Base-by-base conservation (phyloP, 2,329 filamentous ascomycete genomes). In the Blastomyces silverae region DNA sequence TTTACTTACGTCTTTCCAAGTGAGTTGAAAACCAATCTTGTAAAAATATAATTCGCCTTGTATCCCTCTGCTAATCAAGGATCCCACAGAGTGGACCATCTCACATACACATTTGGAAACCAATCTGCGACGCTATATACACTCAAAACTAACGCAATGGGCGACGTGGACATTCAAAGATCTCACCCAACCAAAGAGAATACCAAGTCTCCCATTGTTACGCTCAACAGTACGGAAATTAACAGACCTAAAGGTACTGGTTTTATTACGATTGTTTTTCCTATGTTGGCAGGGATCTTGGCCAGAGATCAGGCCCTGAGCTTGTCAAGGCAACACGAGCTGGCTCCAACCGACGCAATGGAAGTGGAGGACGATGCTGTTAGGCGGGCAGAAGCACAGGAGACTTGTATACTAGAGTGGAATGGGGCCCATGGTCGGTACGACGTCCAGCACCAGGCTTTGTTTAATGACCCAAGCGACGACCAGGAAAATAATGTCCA, bases 261-360 rank as follows among this genome's bases (percentile, higher is more conserved):
- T 3, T 74, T 81, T 11, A 73, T 81, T 1, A 74, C 79, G 0
- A 73, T 76, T 34, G 73, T 82, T 55, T 81, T 81, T 67, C 80
- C 80, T n/a, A 78, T 79, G 60, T 70, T 82, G 22, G 80, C 80
- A 17, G 80, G 79, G 57, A 79, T 82, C 70, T 72, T 81, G 25
- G 80, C 80, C 8, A 77, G 81, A 39, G 79, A 82, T 52, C 76
- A 81, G 62, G 77, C 79, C 15, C 71, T 72, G 15, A 75, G 77
- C 17, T 67, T 80, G 39, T 74, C 77, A 28, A 74, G 75, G 52
- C 68, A 77, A 59, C 76, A 81, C 63, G 68, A 73, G 13, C 72
- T 82, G 8, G 70, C 76, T 2, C 75, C 77, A 17, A 71, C 75
- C 4, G 75, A 80, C 28, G 75, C 78, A 20, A 72, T 76, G 42